phyloP scores from a whole-genome alignment of 495 filamentous ascomycete species.

The Aspergillus campestris region DNA sequence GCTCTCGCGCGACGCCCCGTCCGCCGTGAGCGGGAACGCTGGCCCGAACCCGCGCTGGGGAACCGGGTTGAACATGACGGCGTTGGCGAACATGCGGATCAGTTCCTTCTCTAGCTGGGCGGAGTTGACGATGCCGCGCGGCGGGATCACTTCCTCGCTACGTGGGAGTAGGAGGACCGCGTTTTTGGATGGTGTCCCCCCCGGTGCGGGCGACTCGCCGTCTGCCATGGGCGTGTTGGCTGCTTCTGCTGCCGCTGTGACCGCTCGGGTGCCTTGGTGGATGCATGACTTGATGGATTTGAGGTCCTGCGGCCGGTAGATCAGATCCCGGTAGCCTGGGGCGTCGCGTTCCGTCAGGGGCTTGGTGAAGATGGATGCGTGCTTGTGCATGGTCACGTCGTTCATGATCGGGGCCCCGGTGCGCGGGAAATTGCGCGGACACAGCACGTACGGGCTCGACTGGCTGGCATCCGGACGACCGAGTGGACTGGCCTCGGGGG shows the following conservation, averaged over 20 bases:
- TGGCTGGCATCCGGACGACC: conserved; percentile 36
- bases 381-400: conserved; percentile 74
- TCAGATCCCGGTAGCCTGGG: conserved; percentile 78
- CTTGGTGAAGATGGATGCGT: conserved; percentile 77
- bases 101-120: conserved; percentile 88
- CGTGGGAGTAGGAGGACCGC: conserved; percentile 50
- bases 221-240: conserved; percentile 39
- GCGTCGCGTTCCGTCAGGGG: conserved; percentile 79
- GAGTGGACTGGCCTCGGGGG: conserved; percentile 20
- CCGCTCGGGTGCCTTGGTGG: conserved; percentile 64
- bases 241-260: conserved; percentile 51
- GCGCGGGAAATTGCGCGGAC: conserved; percentile 68
- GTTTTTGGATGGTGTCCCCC: conserved; percentile 29
- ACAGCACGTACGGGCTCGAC: conserved; percentile 52
- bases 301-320: conserved; percentile 80
- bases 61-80: conserved; percentile 92
- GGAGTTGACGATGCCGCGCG: conserved; percentile 88
- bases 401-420: conserved; percentile 74
- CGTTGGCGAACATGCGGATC: conserved; percentile 96
- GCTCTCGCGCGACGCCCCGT: conserved; percentile 32
- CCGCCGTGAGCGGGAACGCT: conserved; percentile 41
- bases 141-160: conserved; percentile 68
- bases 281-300: conserved; percentile 79
- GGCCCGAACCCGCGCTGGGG: conserved; percentile 59
- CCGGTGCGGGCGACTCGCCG: conserved; percentile 33